Evolutionary conservation across 2,329 filamentous ascomycete genomes (phyloP), one percentile per base, ranked within the genome.

Genomic region (Fusarium succisae): DNA sequence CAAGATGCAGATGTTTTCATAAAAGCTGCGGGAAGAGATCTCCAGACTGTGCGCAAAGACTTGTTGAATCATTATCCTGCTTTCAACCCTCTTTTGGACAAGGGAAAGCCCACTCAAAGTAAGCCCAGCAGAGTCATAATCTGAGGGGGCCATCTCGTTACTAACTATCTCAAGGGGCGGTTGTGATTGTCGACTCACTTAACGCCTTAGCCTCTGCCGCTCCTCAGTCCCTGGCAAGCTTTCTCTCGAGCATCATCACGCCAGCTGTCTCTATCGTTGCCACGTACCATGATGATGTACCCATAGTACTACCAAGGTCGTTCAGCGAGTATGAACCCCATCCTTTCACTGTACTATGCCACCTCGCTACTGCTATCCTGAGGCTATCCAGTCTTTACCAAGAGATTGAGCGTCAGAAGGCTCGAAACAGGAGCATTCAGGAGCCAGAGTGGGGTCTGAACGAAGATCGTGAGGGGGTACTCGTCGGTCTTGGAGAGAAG

Each of bases 331-430:
- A 94, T 82, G 84, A 89, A 24, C 94, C 95, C 2, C 84, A 90
- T 35, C 91, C 94, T 0, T 86, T 97, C 18, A 91, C 91, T 3
- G 85, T 95, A 2, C 86, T 98, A 28, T 89, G 88, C 51, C 97
- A 97, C 82, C 91, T 98, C 66, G 94, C 95, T n/a, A 99, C 96
- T 8, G 92, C 94, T 8, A 89, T 98, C 60, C 87, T 98, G 67
- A 91, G 89, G 9, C 86, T 93, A 1, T 91, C 92, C 44, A 93
- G 91, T 20, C 87, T 98, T 44, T 85, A 90, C 13, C 94, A 98
- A 76, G 89, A 93, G 48, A 87, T 96, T 10, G 91, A 91, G 37
- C 87, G 89, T 43, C 94, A 94, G 80, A 89, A 88, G n/a, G 95
- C 96, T 8, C 87, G 88, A 15, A 91, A 96, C 81, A 89, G 93